Evolutionary conservation across 805 yeast species (phyloP).

Genomic region (Candida qinlingensis): DNA sequence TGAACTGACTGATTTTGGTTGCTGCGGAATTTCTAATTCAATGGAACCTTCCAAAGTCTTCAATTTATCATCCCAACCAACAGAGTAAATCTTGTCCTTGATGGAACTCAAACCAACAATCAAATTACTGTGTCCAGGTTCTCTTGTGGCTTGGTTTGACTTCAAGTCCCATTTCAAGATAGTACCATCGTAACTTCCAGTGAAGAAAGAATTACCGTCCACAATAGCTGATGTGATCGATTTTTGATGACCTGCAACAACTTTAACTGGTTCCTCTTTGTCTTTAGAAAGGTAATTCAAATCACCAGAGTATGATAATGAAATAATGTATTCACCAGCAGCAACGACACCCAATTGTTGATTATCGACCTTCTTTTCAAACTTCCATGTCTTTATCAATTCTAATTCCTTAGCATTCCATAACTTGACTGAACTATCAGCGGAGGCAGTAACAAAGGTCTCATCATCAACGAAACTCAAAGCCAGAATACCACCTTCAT

Average conservation of each 20-base stretch:
- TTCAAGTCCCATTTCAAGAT: constrained; percentile 52
- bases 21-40: constrained; percentile 35
- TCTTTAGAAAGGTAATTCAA: constrained; percentile 51
- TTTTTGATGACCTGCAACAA: constrained; percentile 75
- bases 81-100: constrained; percentile 38
- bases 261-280: constrained; percentile 25
- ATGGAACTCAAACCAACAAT: constrained; percentile 46
- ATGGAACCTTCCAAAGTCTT: constrained; percentile 31
- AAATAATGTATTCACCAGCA: constrained; percentile 53
- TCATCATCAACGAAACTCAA: constrained; percentile 63
- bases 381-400: constrained; percentile 44
- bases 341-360: constrained; percentile 81
- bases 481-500: constrained; percentile 78
- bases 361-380: constrained; percentile 43
- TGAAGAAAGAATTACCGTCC: constrained; percentile 28
- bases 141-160: constrained; percentile 32
- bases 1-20: constrained; percentile 44
- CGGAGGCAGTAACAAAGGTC: constrained; percentile 72
- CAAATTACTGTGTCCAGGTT: constrained; percentile 55
- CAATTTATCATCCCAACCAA: constrained; percentile 87
- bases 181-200: constrained; percentile 84
- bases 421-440: constrained; percentile 69
- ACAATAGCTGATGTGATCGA: constrained; percentile 59
- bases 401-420: constrained; percentile 50
- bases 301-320: constrained; percentile 69